phyloP scores from a whole-genome alignment of 148 eudicot genomes.

The Rhododendron mucronatum region DNA sequence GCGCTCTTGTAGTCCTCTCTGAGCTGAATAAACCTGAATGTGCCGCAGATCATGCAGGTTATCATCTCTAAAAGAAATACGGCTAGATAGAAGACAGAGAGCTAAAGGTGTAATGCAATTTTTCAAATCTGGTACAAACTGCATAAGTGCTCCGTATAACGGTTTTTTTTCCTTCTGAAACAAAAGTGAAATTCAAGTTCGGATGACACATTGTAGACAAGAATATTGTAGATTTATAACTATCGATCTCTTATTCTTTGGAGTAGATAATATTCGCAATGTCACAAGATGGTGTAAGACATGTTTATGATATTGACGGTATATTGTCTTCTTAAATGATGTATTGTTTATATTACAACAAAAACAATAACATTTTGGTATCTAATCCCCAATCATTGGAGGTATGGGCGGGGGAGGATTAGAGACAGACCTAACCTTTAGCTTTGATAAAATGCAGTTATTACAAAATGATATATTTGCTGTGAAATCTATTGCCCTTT shows the following conservation, averaged over 20 bases:
- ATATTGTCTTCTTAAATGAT: not conserved
- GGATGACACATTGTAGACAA: not conserved
- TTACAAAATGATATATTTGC: not conserved
- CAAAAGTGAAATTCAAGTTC: not conserved
- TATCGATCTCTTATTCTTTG: not conserved
- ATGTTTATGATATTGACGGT: not conserved
- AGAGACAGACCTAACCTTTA: not conserved
- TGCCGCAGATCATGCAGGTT: not conserved
- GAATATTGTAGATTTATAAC: not conserved
- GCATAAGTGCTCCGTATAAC: no score
- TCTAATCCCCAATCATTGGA: not conserved
- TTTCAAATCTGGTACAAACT: not conserved
- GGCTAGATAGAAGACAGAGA: not conserved
- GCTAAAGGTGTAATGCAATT: not conserved
- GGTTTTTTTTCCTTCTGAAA: not conserved
- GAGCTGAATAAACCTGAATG: slow-evolving; percentile 83
- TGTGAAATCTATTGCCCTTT: not conserved
- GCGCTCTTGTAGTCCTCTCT: slow-evolving; percentile 96
- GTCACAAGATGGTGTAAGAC: not conserved
- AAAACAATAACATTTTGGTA: no score
- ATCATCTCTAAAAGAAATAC: not conserved
- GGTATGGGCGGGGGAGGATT: no score
- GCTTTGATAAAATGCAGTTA: not conserved
- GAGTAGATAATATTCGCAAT: not conserved
- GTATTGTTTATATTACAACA: not conserved